Evolutionary conservation across 1,139 yeast species (phyloP).

Genomic region (Groenewaldozyma auringiensis): DNA sequence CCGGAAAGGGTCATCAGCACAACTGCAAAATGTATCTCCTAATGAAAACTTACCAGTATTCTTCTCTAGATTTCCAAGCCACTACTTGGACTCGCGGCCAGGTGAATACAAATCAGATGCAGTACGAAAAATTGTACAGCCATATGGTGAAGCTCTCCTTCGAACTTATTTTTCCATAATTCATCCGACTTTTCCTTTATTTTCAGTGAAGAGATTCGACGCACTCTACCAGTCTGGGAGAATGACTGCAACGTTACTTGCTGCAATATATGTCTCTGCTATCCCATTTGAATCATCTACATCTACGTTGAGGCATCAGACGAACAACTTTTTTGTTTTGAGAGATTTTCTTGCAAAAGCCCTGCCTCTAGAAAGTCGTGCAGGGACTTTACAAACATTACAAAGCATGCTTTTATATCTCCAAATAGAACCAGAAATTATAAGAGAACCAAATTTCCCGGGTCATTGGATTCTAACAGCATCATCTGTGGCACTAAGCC

Average conservation of each 20-base stretch:
- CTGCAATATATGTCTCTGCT: constrained; percentile 3
- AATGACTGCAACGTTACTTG: constrained; percentile 3
- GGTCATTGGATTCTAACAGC: constrained; percentile 74
- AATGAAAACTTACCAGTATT: neutral
- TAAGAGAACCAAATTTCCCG: constrained; percentile 20
- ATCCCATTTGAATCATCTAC: constrained; percentile 3
- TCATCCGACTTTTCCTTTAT: neutral
- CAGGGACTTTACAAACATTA: constrained; percentile 16
- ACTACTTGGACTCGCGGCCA: constrained; percentile 4
- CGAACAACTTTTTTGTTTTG: constrained; percentile 1
- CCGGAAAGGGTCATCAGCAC: constrained; percentile 2
- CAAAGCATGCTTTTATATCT: constrained; percentile 31
- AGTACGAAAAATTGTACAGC: neutral
- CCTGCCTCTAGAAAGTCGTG: constrained; percentile 3
- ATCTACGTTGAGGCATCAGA: neutral
- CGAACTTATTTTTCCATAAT: neutral
- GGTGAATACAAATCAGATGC: constrained; percentile 2
- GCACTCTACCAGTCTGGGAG: neutral
- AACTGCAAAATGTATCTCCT: constrained; percentile 1
- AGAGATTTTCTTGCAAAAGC: constrained; percentile 4
- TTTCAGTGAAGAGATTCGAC: constrained; percentile 3
- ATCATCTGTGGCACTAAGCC: constrained; percentile 71
- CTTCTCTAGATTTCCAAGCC: constrained; percentile 1
- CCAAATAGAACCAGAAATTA: constrained; percentile 11
- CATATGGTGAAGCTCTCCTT: neutral